These are phyloP conservation scores for Orobanche coerulescens DNA, from an alignment of 257 asterid species.

Conservation along the genomic window DNA sequence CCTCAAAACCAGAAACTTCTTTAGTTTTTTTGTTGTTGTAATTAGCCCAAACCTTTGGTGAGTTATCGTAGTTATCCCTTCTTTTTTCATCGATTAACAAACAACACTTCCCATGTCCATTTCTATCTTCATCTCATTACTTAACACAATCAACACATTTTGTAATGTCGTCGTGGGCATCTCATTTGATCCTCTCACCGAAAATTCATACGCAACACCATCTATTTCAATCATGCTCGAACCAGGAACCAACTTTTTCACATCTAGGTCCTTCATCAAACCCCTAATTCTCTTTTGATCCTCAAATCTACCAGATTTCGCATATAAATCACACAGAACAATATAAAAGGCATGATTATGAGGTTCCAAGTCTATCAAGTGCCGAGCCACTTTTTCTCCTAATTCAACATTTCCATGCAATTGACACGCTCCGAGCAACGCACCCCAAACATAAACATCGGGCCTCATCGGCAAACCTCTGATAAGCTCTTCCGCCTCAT, in stretches of 20 bases:
- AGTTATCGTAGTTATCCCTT: too few species aligned
- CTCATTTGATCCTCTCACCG: conserved; percentile 49
- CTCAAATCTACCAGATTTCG: conserved; percentile 54
- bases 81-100: too few species aligned
- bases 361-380: conserved; percentile 53
- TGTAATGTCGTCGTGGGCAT: conserved; percentile 32
- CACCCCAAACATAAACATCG: conserved; percentile 76
- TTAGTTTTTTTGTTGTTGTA: too few species aligned
- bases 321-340: conserved; percentile 58
- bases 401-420: conserved; percentile 48
- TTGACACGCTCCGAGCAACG: conserved; percentile 78
- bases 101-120: conserved; percentile 2
- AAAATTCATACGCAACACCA: conserved; percentile 54
- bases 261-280: conserved; percentile 44
- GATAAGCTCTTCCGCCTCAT: conserved; percentile 59
- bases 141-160: conserved; percentile 30
- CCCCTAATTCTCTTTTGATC: conserved; percentile 44
- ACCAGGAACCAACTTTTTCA: conserved; percentile 55
- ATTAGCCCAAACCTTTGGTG: too few species aligned
- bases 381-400: conserved; percentile 54
- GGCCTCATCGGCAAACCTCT: conserved; percentile 59
- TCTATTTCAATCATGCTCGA: conserved; percentile 60
- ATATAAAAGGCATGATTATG: conserved; percentile 64
- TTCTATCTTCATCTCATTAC: conserved; percentile 42
- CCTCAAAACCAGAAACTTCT: too few species aligned